Percentiles rank a stretch among this genome's conserved stretches.
phyloP scores from a whole-genome alignment of 1,284 basidiomycete genomes.

The Apiotrichum akiyoshidainum region DNA sequence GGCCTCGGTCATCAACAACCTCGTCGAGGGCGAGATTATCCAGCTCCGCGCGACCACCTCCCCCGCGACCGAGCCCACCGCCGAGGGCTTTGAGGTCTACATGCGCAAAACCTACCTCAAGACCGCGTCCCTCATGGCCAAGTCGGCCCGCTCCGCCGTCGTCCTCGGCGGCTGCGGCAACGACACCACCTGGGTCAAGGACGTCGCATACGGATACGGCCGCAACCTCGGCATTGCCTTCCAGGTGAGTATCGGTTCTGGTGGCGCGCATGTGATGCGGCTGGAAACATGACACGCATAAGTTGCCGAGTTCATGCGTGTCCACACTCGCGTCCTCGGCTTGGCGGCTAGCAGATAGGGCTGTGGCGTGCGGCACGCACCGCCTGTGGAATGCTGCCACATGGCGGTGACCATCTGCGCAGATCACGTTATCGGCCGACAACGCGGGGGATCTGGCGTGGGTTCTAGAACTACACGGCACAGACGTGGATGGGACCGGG shows the following conservation, averaged over 20 bases:
- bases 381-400: no score
- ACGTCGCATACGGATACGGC: constrained; percentile 89
- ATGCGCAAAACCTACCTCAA: constrained; percentile 94
- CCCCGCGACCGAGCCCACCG: constrained; percentile 42
- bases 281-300: no score
- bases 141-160: constrained; percentile 81
- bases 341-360: no score
- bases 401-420: no score
- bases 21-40: constrained; percentile 95
- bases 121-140: constrained; percentile 93
- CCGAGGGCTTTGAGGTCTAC: constrained; percentile 71
- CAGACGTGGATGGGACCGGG: no score
- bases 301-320: no score
- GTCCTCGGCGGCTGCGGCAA: constrained; percentile 75
- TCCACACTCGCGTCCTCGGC: no score
- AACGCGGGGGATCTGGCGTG: no score
- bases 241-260: constrained; percentile 59
- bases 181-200: constrained; percentile 74
- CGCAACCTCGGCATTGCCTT: constrained; percentile 88
- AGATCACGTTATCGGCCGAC: no score
- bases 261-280: background rate
- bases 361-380: no score
- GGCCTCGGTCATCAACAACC: constrained; percentile 85
- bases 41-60: constrained; percentile 61
- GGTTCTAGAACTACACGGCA: no score